Conservation (phyloP, 768 basidiomycete genomes). For the Tulasnella sp. region DNA sequence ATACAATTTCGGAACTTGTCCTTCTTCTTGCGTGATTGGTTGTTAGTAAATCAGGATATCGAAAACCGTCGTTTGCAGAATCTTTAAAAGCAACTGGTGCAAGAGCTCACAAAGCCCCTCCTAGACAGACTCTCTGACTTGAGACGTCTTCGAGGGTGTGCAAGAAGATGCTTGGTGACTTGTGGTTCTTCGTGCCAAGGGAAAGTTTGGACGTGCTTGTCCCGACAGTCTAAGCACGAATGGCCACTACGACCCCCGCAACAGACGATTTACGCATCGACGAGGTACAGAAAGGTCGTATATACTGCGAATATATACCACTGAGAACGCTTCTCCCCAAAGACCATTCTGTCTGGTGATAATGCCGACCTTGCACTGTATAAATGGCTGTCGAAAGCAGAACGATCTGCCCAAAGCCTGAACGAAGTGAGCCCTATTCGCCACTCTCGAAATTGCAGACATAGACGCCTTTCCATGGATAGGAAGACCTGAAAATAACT, state of each 20-base stretch:
- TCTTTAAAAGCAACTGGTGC: too few relatives aligned
- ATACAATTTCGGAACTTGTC: too few relatives aligned
- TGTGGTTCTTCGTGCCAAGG: not conserved
- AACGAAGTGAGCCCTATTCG: conserved; percentile 53
- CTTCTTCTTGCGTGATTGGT: too few relatives aligned
- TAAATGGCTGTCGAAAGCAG: conserved; percentile 74
- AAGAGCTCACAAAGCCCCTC: too few relatives aligned
- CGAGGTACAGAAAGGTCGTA: not conserved
- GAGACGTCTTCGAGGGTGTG: too few relatives aligned
- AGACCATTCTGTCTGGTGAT: conserved; percentile 73
- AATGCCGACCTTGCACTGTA: conserved; percentile 83
- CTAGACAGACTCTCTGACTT: too few relatives aligned
- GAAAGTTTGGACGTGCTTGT: conserved; percentile 12
- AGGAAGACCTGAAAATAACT: conserved; percentile 69
- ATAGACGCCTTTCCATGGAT: conserved; percentile 11
- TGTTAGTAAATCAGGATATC: too few relatives aligned
- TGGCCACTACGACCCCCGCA: not conserved
- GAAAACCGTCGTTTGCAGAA: too few relatives aligned
- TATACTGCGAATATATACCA: not conserved
- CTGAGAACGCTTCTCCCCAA: not conserved
- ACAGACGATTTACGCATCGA: conserved; percentile 10
- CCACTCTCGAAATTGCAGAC: not conserved
- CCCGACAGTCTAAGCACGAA: not conserved
- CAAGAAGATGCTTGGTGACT: not conserved
- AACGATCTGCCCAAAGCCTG: conserved; percentile 58